Evolutionary conservation across 2,329 filamentous ascomycete species (phyloP).

Genomic region (Ascochyta pisi): DNA sequence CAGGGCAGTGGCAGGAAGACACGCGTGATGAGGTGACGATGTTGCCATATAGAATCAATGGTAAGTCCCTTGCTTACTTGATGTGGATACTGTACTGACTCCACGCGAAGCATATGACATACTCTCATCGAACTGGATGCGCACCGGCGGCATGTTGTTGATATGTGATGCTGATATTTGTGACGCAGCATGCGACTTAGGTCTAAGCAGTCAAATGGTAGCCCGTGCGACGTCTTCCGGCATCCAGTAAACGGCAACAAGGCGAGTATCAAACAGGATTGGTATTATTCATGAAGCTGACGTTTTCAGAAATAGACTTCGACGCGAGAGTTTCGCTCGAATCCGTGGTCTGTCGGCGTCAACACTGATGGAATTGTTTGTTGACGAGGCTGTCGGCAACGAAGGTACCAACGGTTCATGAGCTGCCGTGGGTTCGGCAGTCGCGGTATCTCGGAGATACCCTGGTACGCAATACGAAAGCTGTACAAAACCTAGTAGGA

Average conservation of each 20-base stretch:
- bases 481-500: neutral
- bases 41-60: neutral
- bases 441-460: too few species aligned
- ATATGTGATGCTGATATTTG: neutral
- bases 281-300: neutral
- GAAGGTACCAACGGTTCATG: neutral
- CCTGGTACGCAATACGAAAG: neutral
- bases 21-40: neutral
- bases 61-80: neutral
- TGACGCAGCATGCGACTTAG: neutral
- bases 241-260: neutral
- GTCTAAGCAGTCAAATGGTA: neutral
- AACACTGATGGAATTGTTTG: neutral
- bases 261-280: neutral
- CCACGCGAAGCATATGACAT: neutral
- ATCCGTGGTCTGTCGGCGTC: neutral
- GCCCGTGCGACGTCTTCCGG: too few species aligned
- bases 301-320: neutral
- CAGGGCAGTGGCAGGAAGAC: too few species aligned
- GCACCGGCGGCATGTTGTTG: neutral
- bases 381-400: neutral
- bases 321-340: neutral
- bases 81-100: neutral
- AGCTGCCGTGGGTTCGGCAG: neutral
- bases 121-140: neutral